These are phyloP conservation scores for Olyra latifolia DNA, from an alignment of 176 grass and related monocot species.

Conservation along the genomic window DNA sequence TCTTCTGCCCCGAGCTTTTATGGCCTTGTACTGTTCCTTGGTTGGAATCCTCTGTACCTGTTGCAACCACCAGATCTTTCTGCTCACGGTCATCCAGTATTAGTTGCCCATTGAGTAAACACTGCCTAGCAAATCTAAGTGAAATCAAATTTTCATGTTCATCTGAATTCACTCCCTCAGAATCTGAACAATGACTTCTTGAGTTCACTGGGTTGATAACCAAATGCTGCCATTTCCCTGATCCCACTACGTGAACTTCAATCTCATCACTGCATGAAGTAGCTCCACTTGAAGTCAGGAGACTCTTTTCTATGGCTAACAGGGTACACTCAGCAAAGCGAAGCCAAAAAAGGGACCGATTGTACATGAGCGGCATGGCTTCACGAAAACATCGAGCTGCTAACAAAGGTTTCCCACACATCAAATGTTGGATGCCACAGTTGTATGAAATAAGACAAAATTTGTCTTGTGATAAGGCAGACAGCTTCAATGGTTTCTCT, in stretches of 20 bases:
- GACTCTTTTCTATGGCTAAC: constrained; percentile 61
- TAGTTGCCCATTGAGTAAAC: constrained; percentile 64
- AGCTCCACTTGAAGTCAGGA: constrained; percentile 41
- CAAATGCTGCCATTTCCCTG: constrained; percentile 62
- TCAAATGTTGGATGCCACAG: constrained; percentile 74
- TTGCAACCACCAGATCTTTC: constrained; percentile 6
- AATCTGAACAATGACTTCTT: constrained; percentile 28
- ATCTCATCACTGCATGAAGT: constrained; percentile 48
- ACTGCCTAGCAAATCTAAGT: constrained; percentile 63
- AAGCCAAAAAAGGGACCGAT: constrained; percentile 75
- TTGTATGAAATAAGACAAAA: constrained; percentile 79
- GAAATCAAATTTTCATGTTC: constrained; percentile 46
- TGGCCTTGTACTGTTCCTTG: constrained; percentile 30
- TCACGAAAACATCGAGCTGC: constrained; percentile 79
- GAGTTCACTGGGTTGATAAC: constrained; percentile 44
- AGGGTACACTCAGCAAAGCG: constrained; percentile 84
- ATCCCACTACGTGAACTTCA: constrained; percentile 63
- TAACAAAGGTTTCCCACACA: constrained; percentile 66
- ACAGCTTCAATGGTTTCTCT: constrained; percentile 65
- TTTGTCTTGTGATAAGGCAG: constrained; percentile 68
- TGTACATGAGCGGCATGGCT: constrained; percentile 54
- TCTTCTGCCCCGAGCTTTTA: constrained; percentile 51
- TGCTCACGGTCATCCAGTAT: constrained; percentile 46
- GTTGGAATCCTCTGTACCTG: constrained; percentile 32
- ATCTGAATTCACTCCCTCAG: constrained; percentile 35